These are phyloP conservation scores for Polyporus arcularius DNA, from an alignment of 768 basidiomycete species.

Conservation along the genomic window DNA sequence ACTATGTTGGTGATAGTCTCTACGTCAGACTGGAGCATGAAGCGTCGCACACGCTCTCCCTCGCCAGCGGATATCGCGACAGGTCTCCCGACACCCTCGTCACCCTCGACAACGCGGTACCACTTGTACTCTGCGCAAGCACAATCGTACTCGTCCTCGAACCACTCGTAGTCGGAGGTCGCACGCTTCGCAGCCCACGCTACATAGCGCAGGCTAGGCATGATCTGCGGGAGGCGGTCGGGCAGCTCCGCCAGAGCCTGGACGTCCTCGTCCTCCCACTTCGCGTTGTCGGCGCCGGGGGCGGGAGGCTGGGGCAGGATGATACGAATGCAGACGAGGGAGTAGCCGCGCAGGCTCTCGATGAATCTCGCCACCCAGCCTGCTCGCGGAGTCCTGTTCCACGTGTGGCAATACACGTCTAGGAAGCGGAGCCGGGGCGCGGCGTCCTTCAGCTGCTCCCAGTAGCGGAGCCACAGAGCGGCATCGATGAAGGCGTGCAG, in stretches of 20 bases:
- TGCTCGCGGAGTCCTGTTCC: conserved; percentile 1
- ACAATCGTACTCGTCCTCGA: conserved; percentile 13
- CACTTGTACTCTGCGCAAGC: conserved; percentile 12
- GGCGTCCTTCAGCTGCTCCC: conserved; percentile 6
- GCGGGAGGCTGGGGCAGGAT: conserved; percentile 10
- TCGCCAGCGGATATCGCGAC: background rate
- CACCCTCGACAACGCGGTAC: conserved; percentile 10
- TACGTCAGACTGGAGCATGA: conserved; percentile 5
- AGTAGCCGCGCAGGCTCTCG: conserved; percentile 6
- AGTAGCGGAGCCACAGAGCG: conserved; percentile 9
- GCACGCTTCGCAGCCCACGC: conserved; percentile 16
- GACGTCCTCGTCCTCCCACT: conserved; percentile 12
- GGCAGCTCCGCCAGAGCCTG: conserved; percentile 11
- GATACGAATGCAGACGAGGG: conserved; percentile 10
- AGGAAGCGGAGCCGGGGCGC: conserved; percentile 11
- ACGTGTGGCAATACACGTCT: conserved; percentile 15
- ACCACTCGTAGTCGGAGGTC: conserved; percentile 11
- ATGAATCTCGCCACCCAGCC: conserved; percentile 14
- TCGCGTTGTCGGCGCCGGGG: conserved; percentile 2
- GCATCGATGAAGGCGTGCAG: conserved; percentile 12
- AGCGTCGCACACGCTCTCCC: conserved; percentile 14
- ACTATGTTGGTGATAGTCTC: conserved; percentile 9
- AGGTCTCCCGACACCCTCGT: too few relatives aligned
- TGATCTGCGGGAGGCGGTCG: conserved; percentile 5
- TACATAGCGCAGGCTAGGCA: conserved; percentile 13